Evolutionary conservation across 768 basidiomycete species (phyloP), one percentile per base, ranked within the genome.

Genomic region (Rhizopogon rudus): DNA sequence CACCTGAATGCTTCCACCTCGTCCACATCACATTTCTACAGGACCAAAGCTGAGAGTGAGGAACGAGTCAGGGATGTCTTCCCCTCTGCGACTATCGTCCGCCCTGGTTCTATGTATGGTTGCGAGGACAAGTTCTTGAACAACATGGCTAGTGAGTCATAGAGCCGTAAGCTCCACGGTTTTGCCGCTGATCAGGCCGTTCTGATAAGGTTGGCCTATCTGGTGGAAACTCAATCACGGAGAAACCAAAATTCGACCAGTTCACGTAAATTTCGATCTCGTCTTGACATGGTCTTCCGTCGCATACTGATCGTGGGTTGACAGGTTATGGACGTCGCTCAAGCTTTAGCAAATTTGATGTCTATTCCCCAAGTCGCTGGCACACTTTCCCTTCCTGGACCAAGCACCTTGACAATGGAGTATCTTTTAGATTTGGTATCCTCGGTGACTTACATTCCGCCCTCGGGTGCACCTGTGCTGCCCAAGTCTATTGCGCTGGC

Each of bases 221-320:
- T 88, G 91, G 81, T 98, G 88, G 92, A 90, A 91, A 68, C 78
- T 98, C 58, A 99, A 99, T 77, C 73, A 88, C 64, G 91, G 84
- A 39, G 74, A 88, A 70, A 95, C 97, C 22, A 84, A 82, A 72
- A 83, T 91, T 70, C 88, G 93, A 35, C 97, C 97, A 0, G 92
- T 89, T 44, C 94, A 98, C 79, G 91, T 92, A 76, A 72, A 84
- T 48, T 13, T 48, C 8, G 46, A 8, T 22, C 35, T 28, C 35
- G 46, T n/a, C 35, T 10, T 75, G 45, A 58, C 56, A 44, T 51
- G 51, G 58, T 53, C 59, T 52, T 57, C 43, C 58, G 66, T 64
- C 66, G 50, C 58, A 44, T 58, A 35, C 56, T 9, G 16, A 49
- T 40, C 42, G 31, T 61, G 52, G 51, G 33, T 46, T 57, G 55